These are phyloP conservation scores for Trametes elegans DNA, from an alignment of 768 basidiomycete species.

Conservation along the genomic window DNA sequence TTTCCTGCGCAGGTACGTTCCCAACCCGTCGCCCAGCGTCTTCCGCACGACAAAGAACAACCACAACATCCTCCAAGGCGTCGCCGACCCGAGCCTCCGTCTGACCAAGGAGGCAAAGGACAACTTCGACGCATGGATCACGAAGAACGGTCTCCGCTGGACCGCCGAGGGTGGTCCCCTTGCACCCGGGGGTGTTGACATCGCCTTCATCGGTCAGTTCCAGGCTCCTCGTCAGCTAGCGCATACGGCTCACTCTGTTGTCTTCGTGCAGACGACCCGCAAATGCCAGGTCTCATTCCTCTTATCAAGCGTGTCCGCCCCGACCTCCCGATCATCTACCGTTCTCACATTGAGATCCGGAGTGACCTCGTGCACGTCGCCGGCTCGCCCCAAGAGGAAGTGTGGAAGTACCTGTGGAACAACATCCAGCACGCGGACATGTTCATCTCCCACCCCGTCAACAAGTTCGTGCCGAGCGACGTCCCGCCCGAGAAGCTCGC, in stretches of 20 bases:
- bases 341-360: slow-evolving; percentile 91
- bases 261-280: slow-evolving; percentile 66
- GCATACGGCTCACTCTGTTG: slow-evolving; percentile 15
- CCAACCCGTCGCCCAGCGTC: slow-evolving; percentile 83
- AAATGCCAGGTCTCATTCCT: slow-evolving; percentile 93
- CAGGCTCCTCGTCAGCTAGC: not conserved
- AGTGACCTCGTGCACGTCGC: slow-evolving; percentile 78
- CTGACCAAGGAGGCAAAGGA: slow-evolving; percentile 78
- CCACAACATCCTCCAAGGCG: slow-evolving; percentile 94
- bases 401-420: slow-evolving; percentile 95
- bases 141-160: slow-evolving; percentile 88
- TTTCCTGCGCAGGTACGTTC: slow-evolving; percentile 63
- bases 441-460: slow-evolving; percentile 93
- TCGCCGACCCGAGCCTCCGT: slow-evolving; percentile 74
- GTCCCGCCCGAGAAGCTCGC: slow-evolving; percentile 71
- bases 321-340: slow-evolving; percentile 85
- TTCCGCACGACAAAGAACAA: slow-evolving; percentile 96
- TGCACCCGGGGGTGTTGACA: slow-evolving; percentile 77
- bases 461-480: slow-evolving; percentile 88
- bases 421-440: slow-evolving; percentile 88
- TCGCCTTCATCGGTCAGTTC: slow-evolving; percentile 79
- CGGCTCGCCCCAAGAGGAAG: slow-evolving; percentile 84
- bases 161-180: slow-evolving; percentile 82
- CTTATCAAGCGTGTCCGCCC: slow-evolving; percentile 84
- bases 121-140: slow-evolving; percentile 83